Evolutionary conservation across 805 yeast species (phyloP), one percentile per base, ranked within the genome.

Genomic region (Ogataea henricii): DNA sequence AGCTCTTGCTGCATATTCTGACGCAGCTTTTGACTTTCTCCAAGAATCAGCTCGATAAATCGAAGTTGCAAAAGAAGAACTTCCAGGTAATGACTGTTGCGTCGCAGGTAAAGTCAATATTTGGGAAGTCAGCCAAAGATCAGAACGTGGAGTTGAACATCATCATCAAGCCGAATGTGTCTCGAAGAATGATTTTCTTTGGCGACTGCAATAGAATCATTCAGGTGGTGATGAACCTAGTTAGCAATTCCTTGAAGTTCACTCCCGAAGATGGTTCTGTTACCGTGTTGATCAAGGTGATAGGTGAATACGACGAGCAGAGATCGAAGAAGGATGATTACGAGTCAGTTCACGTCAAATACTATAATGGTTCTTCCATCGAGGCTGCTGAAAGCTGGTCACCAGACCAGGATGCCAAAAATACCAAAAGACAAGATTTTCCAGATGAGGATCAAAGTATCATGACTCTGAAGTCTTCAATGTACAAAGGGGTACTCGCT

Each of bases 121-220:
- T 94, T 68, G 79, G 83, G 43, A 88, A 87, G 63, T 73, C 87
- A 47, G 92, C 96, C 0, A 73, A 73, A 35, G 95, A 87, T 62
- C 92, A 87, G 56, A 73, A 84, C 47, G 95, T 90, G 12, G 76
- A 78, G 51, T 72, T 90, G 40, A 70, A 78, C 3, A 78, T 89
- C n/a, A 65, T 73, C 0, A 63, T 90, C 13, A 74, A 70, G 30
- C 96, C 96, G 5, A 78, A 79, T 53, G 66, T 69, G 12, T 67
- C 79, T 43, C 73, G 86, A 49, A 78, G 78, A 52, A 77, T 87
- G 74, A 77, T 89, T 2, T 68, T 92, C 6, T 81, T 75, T 67
- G 98, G 97, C 2, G 99, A 92, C 66, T 82, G 94, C 7, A 90
- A 89, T 65, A 74, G 98, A 62, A 87, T 94, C 35, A 81, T 89